phyloP scores from a whole-genome alignment of 495 filamentous ascomycete genomes.

The Hyaloscypha hepaticicola region DNA sequence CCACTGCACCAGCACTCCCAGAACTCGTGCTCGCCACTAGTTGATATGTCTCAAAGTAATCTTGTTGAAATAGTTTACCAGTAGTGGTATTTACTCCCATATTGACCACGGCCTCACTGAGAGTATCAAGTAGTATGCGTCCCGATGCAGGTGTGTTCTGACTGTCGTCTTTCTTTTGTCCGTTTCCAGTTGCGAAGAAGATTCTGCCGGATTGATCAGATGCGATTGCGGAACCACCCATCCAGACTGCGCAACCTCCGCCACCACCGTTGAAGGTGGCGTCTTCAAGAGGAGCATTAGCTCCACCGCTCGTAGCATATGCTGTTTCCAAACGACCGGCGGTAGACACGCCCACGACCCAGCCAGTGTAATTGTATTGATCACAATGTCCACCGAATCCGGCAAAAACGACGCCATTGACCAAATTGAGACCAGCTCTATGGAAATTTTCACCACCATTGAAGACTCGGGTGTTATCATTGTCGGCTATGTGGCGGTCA shows the following conservation, averaged over 20 bases:
- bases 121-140: neutral
- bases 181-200: neutral
- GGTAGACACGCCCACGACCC: conserved; percentile 34
- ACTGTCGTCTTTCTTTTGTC: neutral
- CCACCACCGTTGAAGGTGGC: conserved; percentile 31
- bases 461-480: neutral
- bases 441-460: conserved; percentile 29
- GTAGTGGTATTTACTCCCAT: neutral
- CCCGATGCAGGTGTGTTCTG: neutral
- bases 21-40: too few species aligned
- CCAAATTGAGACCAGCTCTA: conserved; percentile 37
- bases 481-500: neutral
- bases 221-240: neutral
- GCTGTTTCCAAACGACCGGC: conserved; percentile 18
- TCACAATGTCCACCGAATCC: conserved; percentile 42
- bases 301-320: neutral
- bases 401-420: conserved; percentile 39
- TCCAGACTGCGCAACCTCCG: conserved; percentile 27
- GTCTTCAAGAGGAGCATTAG: conserved; percentile 25
- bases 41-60: conserved; percentile 30
- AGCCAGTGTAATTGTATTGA: conserved; percentile 32
- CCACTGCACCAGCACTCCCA: too few species aligned
- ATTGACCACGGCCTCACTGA: neutral
- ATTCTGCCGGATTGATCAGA: conserved; percentile 6
- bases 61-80: conserved; percentile 24